Conservation (phyloP, 305 asterid genomes). For the Stenogyne calaminthoides region DNA sequence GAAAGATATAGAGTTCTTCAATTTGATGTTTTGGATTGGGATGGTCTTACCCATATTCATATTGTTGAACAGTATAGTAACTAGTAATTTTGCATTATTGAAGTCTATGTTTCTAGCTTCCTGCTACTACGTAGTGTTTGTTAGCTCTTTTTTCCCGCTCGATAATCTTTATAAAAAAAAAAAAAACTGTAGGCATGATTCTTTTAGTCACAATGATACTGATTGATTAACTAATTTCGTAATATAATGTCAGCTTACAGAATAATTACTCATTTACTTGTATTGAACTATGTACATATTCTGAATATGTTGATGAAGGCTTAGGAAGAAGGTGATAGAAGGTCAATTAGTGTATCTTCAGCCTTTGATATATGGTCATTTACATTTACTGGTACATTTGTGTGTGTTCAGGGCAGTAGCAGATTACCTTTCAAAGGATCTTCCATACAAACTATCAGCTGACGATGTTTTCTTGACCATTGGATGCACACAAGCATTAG, state of each 20-base stretch:
- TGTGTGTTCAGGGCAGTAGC: slow-evolving; percentile 48
- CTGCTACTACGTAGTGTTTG: no score
- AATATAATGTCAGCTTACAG: background rate
- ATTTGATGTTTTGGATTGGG: no score
- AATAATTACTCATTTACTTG: background rate
- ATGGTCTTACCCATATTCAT: no score
- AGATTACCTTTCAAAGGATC: slow-evolving; percentile 66
- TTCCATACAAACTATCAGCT: slow-evolving; percentile 58
- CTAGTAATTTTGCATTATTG: no score
- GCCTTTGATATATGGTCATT: background rate
- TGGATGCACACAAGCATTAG: slow-evolving; percentile 80
- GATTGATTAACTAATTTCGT: background rate
- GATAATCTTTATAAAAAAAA: no score
- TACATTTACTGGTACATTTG: background rate
- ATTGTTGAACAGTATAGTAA: no score
- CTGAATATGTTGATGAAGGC: no score
- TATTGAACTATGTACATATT: background rate
- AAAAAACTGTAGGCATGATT: no score
- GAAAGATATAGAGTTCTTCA: no score
- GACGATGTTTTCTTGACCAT: slow-evolving; percentile 67
- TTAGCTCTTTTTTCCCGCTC: no score
- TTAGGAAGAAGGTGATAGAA: background rate
- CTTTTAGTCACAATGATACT: background rate
- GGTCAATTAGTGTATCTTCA: background rate
- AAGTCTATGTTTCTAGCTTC: no score